Conservation (phyloP, 352 stramenopile genomes). For the Pythium sp. region DNA sequence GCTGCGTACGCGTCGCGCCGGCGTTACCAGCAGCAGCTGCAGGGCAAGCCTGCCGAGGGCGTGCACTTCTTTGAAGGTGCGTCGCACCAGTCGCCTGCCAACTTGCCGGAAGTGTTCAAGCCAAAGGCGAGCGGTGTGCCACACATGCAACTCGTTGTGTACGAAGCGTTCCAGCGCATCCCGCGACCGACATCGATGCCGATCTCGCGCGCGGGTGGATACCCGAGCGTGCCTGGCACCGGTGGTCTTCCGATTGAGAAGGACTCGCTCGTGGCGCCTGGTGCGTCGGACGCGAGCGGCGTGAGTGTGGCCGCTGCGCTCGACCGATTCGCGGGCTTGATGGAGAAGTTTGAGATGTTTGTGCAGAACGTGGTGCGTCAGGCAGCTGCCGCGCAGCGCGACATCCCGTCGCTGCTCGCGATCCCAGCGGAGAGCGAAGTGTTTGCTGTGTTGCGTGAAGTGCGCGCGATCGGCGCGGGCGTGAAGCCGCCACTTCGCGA, state of each 20-base stretch:
- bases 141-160: slow-evolving; percentile 94
- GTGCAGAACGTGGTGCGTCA: slow-evolving; percentile 86
- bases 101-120: slow-evolving; percentile 93
- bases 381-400: slow-evolving; percentile 60
- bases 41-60: slow-evolving; percentile 68
- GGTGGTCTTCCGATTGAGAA: slow-evolving; percentile 39
- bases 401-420: slow-evolving; percentile 66
- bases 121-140: slow-evolving; percentile 92
- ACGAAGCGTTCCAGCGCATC: slow-evolving; percentile 97
- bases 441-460: slow-evolving; percentile 77
- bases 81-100: slow-evolving; percentile 58
- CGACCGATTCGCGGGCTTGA: slow-evolving; percentile 78
- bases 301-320: slow-evolving; percentile 70
- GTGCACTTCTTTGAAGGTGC: slow-evolving; percentile 82
- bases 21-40: slow-evolving; percentile 84
- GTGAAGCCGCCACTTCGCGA: slow-evolving; percentile 80
- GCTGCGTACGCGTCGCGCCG: slow-evolving; percentile 79
- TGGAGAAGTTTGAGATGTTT: slow-evolving; percentile 88
- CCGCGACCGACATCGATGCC: slow-evolving; percentile 90
- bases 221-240: slow-evolving; percentile 28
- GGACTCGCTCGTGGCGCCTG: slow-evolving; percentile 15
- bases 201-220: slow-evolving; percentile 47
- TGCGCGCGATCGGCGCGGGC: slow-evolving; percentile 64
- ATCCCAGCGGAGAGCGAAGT: slow-evolving; percentile 82
- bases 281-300: slow-evolving; percentile 35